Evolutionary conservation across 371 early-diverging fungal genomes (phyloP).

Genomic region (Umbelopsis sp.): DNA sequence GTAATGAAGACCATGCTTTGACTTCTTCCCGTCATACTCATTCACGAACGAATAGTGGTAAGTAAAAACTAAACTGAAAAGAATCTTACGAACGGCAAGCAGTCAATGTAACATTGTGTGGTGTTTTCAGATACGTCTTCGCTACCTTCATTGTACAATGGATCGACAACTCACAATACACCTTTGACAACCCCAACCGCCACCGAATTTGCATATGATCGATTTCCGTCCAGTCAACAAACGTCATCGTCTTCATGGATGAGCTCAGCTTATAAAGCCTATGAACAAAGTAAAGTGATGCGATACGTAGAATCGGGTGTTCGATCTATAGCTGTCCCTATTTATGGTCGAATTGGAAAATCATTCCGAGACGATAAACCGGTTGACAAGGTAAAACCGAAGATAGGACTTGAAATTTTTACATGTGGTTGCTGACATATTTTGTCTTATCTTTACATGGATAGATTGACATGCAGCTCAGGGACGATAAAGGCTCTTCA

Average conservation of each 20-base stretch:
- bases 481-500: neutral
- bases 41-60: slow-evolving; percentile 6
- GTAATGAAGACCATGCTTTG: neutral
- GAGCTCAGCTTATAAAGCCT: slow-evolving; percentile 11
- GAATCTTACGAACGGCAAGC: neutral
- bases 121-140: neutral
- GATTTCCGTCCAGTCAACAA: neutral
- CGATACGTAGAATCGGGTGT: slow-evolving; percentile 15
- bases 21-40: neutral
- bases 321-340: slow-evolving; percentile 15
- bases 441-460: neutral
- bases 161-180: slow-evolving; percentile 8
- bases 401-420: neutral
- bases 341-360: slow-evolving; percentile 16
- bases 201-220: slow-evolving; percentile 14
- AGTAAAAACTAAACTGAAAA: neutral
- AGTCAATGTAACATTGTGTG: neutral
- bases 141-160: slow-evolving; percentile 1
- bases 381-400: slow-evolving; percentile 11
- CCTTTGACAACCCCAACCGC: slow-evolving; percentile 14
- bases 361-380: slow-evolving; percentile 12
- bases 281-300: slow-evolving; percentile 10
- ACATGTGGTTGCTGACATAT: slow-evolving; percentile 17
- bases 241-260: slow-evolving; percentile 9
- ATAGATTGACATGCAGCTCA: slow-evolving; percentile 10